Evolutionary conservation across 108 stramenopile genomes (phyloP), one percentile per base, ranked within the genome.

Genomic region (Nitzschia palea): DNA sequence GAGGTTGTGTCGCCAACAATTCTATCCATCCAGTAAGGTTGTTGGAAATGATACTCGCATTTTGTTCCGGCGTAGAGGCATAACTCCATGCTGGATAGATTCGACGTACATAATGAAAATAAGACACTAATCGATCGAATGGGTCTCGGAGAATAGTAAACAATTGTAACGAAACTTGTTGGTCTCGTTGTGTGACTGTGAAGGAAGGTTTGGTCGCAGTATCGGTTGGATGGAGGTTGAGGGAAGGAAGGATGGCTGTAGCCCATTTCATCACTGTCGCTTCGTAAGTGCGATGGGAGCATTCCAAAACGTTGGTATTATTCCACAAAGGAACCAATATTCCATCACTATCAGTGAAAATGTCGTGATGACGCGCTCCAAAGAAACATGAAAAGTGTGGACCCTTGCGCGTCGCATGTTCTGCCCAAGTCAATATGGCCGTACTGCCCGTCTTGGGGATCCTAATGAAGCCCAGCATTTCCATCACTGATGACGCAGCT

Each of bases 81-180:
- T 33, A 9, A n/a, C 56, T 44, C 40, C 59, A 42, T 50, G n/a
- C 28, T 22, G 63, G 63, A 51, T 64, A 64, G 10, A 64, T 51
- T 30, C 30, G 9, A n/a, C 63, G 30, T 25, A 55, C 60, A 29
- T 68, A 75, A 25, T 75, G 61, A 69, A 75, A 75, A 25, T 52
- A 54, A 2, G 74, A 75, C 15, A 62, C 59, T 34, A 68, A 28
- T 2, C 74, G 58, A 9, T 75, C 74, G 26, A 61, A 75, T 36
- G 74, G 74, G 15, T 75, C 74, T 36, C 74, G 30, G 20, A 75
- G 8, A 25, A 75, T 75, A 0, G 74, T 68, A 25, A 75, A 62
- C 3, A 55, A 33, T 29, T 40, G 52, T 30, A 74, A 31, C 37
- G 68, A 61, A 15, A 33, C 30, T 14, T 58, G 31, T 33, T 12